A percentile compares a stretch with the other conserved stretches of the same genome.
Evolutionary conservation across 2,329 filamentous ascomycete species (phyloP).

Genomic region (Dissoconium aciculare): DNA sequence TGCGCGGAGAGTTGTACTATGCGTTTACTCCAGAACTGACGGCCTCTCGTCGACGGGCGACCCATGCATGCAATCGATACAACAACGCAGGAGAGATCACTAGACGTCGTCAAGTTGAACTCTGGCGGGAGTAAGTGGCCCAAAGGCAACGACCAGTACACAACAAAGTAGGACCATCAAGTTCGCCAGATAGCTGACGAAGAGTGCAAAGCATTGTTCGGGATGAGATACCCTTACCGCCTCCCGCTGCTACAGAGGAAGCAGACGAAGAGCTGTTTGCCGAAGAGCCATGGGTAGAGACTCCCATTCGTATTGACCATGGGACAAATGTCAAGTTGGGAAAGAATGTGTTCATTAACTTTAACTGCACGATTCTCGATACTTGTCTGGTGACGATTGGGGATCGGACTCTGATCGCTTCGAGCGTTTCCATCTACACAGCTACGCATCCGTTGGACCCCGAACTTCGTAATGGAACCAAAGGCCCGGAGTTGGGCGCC

Average conservation of each 20-base stretch:
- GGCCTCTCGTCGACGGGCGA: conserved; percentile 48
- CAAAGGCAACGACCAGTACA: no score
- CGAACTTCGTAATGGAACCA: conserved; percentile 53
- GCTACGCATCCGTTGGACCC: conserved; percentile 68
- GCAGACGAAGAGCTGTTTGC: conserved; percentile 52
- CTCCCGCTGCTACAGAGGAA: conserved; percentile 39
- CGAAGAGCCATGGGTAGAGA: conserved; percentile 53
- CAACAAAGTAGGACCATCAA: no score
- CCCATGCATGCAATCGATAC: conserved; percentile 45
- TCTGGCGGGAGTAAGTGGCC: conserved; percentile 56
- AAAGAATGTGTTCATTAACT: conserved; percentile 59
- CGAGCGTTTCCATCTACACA: conserved; percentile 61
- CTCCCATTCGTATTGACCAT: conserved; percentile 60
- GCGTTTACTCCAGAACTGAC: conserved; percentile 57
- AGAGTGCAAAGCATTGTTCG: conserved; percentile 52
- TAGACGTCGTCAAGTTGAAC: conserved; percentile 47
- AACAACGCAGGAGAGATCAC: conserved; percentile 46
- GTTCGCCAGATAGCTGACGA: no score
- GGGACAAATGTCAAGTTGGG: conserved; percentile 61
- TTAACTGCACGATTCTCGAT: conserved; percentile 61
- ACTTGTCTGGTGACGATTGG: conserved; percentile 62
- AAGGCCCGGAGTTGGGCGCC: conserved; percentile 59
- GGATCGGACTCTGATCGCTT: conserved; percentile 60
- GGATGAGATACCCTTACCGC: conserved; percentile 50
- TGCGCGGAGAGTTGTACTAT: conserved; percentile 48